Evolutionary conservation across 192 early-diverging fungal species (phyloP), one percentile per base, ranked within the genome.

Genomic region (Coemansia pectinata): DNA sequence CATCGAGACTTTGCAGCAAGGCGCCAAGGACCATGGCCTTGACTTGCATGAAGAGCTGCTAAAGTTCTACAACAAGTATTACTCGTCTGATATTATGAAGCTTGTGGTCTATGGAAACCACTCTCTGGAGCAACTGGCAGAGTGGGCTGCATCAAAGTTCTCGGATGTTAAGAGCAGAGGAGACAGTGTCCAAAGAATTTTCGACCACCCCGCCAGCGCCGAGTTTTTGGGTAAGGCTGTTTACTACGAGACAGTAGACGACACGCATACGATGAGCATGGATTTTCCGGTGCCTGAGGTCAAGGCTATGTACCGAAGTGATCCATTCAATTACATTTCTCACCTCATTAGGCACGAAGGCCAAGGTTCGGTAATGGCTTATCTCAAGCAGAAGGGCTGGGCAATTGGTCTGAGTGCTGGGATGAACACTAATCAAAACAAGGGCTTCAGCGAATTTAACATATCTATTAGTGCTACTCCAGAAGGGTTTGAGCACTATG

Each of bases 51-150:
- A 91, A 8, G 89, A 93, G 55, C 76, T 98, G 39, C 71, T 93
- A 34, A 89, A 91, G 59, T 96, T 96, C 62, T 90, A 95, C 72
- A 77, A 87, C 4, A 86, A 84, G 62, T 92, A 94, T 69, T 99
- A 99, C 77, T 95, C 93, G 21, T 88, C 94, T 5, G 96, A 97
- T 44, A 73, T 97, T 33, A 98, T 97, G 95, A 95, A 92, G 78
- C 84, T 97, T 7, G 89, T 90, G n/a, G 83, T 99, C 36, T 67
- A 93, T 11, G 96, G 94, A 48, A 87, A 89, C 75, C 93, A 97
- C 77, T 80, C 93, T 2, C 50, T 76, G 14, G 91, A 95, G 67
- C 71, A 88, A 69, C 81, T 97, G 62, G 78, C 85, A 5, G 78
- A 90, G 44, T 93, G 91, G 95, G 89, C 90, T 0, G 91, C 92